Base-by-base conservation (phyloP, 495 filamentous ascomycete genomes). In the Cairneyella variabilis region DNA sequence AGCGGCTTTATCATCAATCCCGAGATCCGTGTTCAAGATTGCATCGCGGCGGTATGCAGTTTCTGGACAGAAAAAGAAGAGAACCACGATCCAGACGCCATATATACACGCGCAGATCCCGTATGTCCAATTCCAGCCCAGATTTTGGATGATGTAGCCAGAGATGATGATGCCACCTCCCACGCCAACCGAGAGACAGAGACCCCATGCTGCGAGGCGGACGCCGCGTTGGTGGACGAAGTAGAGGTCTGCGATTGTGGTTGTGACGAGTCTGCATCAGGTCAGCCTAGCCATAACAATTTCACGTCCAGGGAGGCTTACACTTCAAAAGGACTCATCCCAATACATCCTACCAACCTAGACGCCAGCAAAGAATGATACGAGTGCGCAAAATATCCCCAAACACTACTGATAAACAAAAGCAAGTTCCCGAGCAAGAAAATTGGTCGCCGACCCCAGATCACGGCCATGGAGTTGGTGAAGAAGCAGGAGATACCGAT, bases 401-500 rank as follows among this genome's bases (percentile, higher is more conserved):
- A 96, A 2, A 78, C 76, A 50, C 80, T 80, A 40, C 84, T 85
- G 18, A 76, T 65, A 27, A 91, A 75, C 60, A 95, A 75, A 54
- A 95, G 71, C 17, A 89, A 34, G 23, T 84, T 83, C 0, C 87
- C 90, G 9, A 89, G 60, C 21, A 96, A 61, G 67, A 91, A 96
- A 3, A 88, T 67, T 71, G 95, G 90, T 20, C 91, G 77, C 65
- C 93, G 95, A 21, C 90, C 91, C 87, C 88, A 95, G 53, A 95
- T 81, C 42, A 45, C 41, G 16, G 41, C 41, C 41, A 45, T 45
- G 7, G 41, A 25, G 5, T 45, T 8, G 0, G 41, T 45, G 22
- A 45, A 25, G 41, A 45, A 45, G 14, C 41, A 45, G 2, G 41
- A 45, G 7, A 45, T n/a, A 5, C 41, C 41, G n/a, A 45, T 45